phyloP scores from a whole-genome alignment of 495 filamentous ascomycete genomes.

The Evernia prunastri region DNA sequence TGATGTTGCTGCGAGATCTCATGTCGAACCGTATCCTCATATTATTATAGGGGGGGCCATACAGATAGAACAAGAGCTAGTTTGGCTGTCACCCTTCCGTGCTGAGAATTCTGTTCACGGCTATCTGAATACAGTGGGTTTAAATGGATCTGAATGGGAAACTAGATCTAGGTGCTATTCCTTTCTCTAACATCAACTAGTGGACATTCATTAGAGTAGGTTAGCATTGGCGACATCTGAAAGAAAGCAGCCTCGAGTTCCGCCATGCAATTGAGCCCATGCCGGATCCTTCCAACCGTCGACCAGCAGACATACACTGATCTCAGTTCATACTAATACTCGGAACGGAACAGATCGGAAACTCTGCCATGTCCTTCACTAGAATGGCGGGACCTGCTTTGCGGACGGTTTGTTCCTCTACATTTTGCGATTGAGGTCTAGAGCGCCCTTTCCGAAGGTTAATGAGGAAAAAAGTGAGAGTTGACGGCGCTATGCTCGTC shows the following conservation, averaged over 20 bases:
- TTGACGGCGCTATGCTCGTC: not conserved
- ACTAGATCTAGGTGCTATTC: not conserved
- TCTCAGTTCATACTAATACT: not conserved
- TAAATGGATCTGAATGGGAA: not conserved
- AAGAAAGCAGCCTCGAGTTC: not conserved
- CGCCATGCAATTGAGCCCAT: not conserved
- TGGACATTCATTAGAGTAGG: not conserved
- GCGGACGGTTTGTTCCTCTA: not conserved
- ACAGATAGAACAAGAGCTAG: not conserved
- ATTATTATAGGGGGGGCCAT: too few species aligned
- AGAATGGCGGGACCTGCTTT: not conserved
- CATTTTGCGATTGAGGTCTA: not conserved
- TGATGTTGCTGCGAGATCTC: not conserved
- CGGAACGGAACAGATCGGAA: not conserved
- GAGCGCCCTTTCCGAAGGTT: not conserved
- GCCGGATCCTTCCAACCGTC: not conserved
- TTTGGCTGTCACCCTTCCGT: not conserved
- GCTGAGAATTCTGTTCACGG: not conserved
- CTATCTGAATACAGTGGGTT: not conserved
- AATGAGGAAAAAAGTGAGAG: not conserved
- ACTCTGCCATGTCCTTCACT: not conserved
- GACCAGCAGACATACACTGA: not conserved
- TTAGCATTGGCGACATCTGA: too few species aligned
- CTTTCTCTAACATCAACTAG: not conserved
- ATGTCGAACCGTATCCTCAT: not conserved